Evolutionary conservation across 1,284 basidiomycete species (phyloP).

Genomic region (Boletus semigastroideus): DNA sequence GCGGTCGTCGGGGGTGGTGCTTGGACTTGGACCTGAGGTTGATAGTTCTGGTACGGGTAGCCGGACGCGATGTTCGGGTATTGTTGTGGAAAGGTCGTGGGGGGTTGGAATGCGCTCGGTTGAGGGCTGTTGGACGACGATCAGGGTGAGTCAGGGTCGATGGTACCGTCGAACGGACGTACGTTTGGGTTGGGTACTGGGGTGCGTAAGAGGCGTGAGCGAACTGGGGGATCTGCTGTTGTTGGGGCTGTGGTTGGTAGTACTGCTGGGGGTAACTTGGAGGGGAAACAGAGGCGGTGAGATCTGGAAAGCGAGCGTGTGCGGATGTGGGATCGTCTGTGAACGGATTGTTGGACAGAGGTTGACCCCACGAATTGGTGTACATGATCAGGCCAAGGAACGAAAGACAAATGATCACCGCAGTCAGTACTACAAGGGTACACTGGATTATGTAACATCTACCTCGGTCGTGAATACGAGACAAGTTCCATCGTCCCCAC

Average conservation of each 20-base stretch:
- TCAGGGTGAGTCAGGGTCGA: background rate
- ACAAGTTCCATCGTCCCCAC: slow-evolving; percentile 83
- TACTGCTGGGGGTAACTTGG: slow-evolving; percentile 25
- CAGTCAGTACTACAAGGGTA: background rate
- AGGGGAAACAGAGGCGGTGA: slow-evolving; percentile 32
- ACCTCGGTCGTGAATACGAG: slow-evolving; percentile 74
- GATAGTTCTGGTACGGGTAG: slow-evolving; percentile 21
- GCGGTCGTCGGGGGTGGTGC: slow-evolving; percentile 37
- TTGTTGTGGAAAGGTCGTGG: slow-evolving; percentile 26
- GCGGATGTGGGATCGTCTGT: slow-evolving; percentile 44
- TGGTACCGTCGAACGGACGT: slow-evolving; percentile 4
- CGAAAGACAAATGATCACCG: background rate
- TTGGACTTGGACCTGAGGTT: too few relatives aligned
- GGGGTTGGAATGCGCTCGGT: slow-evolving; percentile 29
- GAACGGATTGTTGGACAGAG: slow-evolving; percentile 58
- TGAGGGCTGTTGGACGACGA: slow-evolving; percentile 11
- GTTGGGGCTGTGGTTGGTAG: slow-evolving; percentile 8
- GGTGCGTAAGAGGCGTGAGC: slow-evolving; percentile 20
- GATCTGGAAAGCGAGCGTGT: slow-evolving; percentile 53
- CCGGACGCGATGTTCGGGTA: slow-evolving; percentile 15
- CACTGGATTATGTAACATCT: slow-evolving; percentile 28
- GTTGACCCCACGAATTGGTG: slow-evolving; percentile 35
- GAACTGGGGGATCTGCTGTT: slow-evolving; percentile 24
- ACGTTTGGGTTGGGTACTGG: slow-evolving; percentile 24
- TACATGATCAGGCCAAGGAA: slow-evolving; percentile 33